These are phyloP conservation scores for Salinomyces thailandicus DNA, from an alignment of 2,329 filamentous ascomycete species.

Conservation along the genomic window DNA sequence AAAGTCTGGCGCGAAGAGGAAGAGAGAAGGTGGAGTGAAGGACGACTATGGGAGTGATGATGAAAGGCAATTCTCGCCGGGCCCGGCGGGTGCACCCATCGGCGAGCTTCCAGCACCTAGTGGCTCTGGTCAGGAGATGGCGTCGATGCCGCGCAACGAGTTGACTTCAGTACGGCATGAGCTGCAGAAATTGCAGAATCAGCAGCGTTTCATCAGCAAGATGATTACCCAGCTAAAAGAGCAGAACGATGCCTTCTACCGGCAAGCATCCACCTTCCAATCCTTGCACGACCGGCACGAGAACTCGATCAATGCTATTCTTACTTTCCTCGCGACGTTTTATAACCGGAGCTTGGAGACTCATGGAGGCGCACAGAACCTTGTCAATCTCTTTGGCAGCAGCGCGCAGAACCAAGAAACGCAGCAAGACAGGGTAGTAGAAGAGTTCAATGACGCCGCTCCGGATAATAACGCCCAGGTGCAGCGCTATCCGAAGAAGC, in stretches of 20 bases:
- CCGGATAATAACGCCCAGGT: slow-evolving; percentile 23
- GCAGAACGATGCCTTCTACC: slow-evolving; percentile 80
- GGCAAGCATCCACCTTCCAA: slow-evolving; percentile 81
- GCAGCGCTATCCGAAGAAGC: slow-evolving; percentile 20
- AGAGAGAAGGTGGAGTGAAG: slow-evolving; percentile 48
- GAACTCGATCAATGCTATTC: slow-evolving; percentile 96
- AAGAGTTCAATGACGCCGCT: slow-evolving; percentile 42
- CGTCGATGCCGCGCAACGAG: slow-evolving; percentile 57
- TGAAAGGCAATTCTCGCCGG: slow-evolving; percentile 30
- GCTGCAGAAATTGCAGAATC: slow-evolving; percentile 68
- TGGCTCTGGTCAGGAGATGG: slow-evolving; percentile 34
- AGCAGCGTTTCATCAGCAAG: slow-evolving; percentile 75
- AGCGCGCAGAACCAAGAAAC: slow-evolving; percentile 19
- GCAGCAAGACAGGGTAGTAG: slow-evolving; percentile 43
- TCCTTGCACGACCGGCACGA: slow-evolving; percentile 92
- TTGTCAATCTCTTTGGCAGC: slow-evolving; percentile 74
- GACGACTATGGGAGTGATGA: slow-evolving; percentile 66
- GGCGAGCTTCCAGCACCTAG: slow-evolving; percentile 15
- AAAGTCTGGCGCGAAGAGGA: slow-evolving; percentile 41
- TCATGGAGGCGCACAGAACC: slow-evolving; percentile 61
- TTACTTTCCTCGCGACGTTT: slow-evolving; percentile 92
- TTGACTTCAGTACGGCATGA: slow-evolving; percentile 68
- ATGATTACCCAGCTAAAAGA: slow-evolving; percentile 71
- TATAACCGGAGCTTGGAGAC: slow-evolving; percentile 90
- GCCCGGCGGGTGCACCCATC: slow-evolving; percentile 14